Conservation (phyloP, 1,139 yeast genomes). For the Candida sp. region DNA sequence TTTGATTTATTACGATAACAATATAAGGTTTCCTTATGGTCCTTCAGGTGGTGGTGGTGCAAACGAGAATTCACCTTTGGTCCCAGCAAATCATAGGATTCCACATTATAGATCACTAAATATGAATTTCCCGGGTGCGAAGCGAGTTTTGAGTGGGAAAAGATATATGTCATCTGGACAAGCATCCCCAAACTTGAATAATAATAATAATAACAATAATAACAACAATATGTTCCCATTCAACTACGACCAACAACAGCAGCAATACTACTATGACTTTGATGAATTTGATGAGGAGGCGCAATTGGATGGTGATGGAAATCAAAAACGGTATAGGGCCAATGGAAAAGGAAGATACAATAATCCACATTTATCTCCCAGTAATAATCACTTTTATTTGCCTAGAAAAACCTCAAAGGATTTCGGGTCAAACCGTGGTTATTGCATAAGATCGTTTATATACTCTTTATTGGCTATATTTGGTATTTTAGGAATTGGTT, state of each 20-base stretch:
- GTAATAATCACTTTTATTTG: conserved; percentile 23
- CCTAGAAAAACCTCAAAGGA: conserved; percentile 25
- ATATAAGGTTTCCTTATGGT: conserved; percentile 37
- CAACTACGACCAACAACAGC: conserved; percentile 25
- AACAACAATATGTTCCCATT: conserved; percentile 42
- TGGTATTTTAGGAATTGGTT: conserved; percentile 63
- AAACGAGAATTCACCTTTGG: conserved; percentile 32
- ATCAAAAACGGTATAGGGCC: background rate
- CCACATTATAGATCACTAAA: conserved; percentile 45
- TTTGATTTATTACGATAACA: conserved; percentile 45
- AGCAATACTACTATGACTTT: conserved; percentile 33
- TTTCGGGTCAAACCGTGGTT: conserved; percentile 22
- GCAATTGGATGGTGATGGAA: conserved; percentile 11
- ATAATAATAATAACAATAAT: conserved; percentile 17
- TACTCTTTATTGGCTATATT: conserved; percentile 55
- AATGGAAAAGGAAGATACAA: conserved; percentile 6
- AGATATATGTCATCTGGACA: conserved; percentile 38
- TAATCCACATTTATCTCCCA: conserved; percentile 17
- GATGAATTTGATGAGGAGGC: conserved; percentile 41
- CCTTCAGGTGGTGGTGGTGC: conserved; percentile 17
- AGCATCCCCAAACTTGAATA: conserved; percentile 10
- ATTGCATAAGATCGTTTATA: conserved; percentile 48
- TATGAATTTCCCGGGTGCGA: conserved; percentile 26
- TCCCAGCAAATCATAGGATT: conserved; percentile 27
- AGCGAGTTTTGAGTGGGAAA: conserved; percentile 22